Conservation (phyloP, 345 rosid species). For the Tarenaya hassleriana region DNA sequence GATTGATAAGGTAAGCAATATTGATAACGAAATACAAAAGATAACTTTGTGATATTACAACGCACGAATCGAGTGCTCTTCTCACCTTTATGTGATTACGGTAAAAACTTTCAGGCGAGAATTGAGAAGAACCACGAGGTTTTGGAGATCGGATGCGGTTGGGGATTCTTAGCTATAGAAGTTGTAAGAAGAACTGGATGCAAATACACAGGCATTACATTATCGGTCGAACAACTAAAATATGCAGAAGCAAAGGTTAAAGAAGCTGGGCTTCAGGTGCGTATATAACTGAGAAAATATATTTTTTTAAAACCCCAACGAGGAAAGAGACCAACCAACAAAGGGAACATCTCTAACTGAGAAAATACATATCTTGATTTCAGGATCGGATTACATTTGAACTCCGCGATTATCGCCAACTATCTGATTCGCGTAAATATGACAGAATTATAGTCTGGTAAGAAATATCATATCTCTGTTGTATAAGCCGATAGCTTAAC, state of each 20-base stretch:
- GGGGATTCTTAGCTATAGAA: conserved; percentile 91
- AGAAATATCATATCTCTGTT: background rate
- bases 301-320: too few species aligned
- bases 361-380: background rate
- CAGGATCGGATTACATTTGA: conserved; percentile 60
- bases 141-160: conserved; percentile 88
- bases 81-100: conserved; percentile 2
- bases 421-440: conserved; percentile 46
- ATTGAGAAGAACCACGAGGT: conserved; percentile 53
- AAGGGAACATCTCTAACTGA: too few species aligned
- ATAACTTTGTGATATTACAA: conserved; percentile 5
- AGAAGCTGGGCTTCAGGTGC: conserved; percentile 85
- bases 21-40: background rate
- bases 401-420: conserved; percentile 74
- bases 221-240: conserved; percentile 69
- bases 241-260: conserved; percentile 63
- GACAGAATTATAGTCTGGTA: conserved; percentile 88
- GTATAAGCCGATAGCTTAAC: background rate
- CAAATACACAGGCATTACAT: conserved; percentile 74
- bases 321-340: too few species aligned
- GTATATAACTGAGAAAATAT: conserved; percentile 1
- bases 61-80: background rate
- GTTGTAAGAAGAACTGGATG: conserved; percentile 83
- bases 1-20: conserved; percentile 53
- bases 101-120: conserved; percentile 39